Conservation (phyloP, 495 filamentous ascomycete genomes). For the Talaromyces stipitatus region DNA sequence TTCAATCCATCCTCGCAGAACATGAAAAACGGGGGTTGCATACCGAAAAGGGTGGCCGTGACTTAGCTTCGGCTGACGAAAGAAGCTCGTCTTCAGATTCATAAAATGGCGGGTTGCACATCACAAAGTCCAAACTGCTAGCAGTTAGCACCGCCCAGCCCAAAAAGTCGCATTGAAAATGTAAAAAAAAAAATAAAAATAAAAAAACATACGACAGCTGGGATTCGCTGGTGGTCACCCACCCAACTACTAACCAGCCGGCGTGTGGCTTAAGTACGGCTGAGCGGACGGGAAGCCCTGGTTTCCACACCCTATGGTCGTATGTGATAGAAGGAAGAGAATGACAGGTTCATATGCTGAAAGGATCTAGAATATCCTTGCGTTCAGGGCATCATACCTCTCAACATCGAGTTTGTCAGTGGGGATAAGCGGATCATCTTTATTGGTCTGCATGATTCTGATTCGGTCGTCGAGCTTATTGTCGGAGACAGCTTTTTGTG, state of each 20-base stretch:
- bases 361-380: not conserved
- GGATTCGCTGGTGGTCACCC: slow-evolving; percentile 31
- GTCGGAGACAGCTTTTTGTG: slow-evolving; percentile 50
- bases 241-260: slow-evolving; percentile 21
- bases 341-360: not conserved
- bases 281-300: slow-evolving; percentile 15
- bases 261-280: slow-evolving; percentile 17
- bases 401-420: slow-evolving; percentile 38
- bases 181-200: not conserved
- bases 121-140: slow-evolving; percentile 70
- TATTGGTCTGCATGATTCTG: slow-evolving; percentile 46
- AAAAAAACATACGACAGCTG: slow-evolving; percentile 22
- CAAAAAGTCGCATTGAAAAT: not conserved
- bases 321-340: not conserved
- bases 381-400: slow-evolving; percentile 21
- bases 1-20: not conserved
- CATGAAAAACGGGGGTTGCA: not conserved
- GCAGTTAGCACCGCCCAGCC: not conserved
- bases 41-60: slow-evolving; percentile 58
- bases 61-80: slow-evolving; percentile 55
- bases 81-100: slow-evolving; percentile 60
- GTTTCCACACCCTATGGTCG: slow-evolving; percentile 12
- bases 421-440: slow-evolving; percentile 53
- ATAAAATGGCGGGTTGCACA: slow-evolving; percentile 97
- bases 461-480: slow-evolving; percentile 64